phyloP scores from a whole-genome alignment of 2,329 filamentous ascomycete species.

The Metarhizium album region DNA sequence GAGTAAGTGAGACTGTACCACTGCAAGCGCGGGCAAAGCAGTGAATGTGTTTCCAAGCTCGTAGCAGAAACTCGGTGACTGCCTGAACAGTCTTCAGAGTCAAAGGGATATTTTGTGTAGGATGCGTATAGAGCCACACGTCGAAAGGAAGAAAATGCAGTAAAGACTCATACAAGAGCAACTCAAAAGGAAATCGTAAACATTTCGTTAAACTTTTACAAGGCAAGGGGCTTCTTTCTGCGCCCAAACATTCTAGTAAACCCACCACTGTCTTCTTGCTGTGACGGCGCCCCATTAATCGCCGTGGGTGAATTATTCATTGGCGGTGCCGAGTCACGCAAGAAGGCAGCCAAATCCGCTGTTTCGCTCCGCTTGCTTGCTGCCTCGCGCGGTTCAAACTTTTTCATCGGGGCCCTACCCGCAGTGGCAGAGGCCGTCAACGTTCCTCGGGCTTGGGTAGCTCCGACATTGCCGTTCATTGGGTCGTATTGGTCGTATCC shows the following conservation, averaged over 20 bases:
- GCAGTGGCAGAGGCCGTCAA: constrained; percentile 18
- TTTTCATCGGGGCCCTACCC: constrained; percentile 42
- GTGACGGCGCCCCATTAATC: constrained; percentile 14
- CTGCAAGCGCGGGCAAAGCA: too few relatives aligned
- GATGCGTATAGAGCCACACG: not conserved
- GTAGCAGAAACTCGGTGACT: too few relatives aligned
- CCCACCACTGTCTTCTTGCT: constrained; percentile 28
- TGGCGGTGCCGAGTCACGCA: constrained; percentile 58
- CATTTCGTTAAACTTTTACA: constrained; percentile 11
- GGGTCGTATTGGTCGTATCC: constrained; percentile 32
- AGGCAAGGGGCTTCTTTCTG: constrained; percentile 33
- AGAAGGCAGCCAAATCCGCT: constrained; percentile 61
- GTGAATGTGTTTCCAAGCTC: too few relatives aligned
- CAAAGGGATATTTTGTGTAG: too few relatives aligned
- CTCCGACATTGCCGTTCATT: constrained; percentile 11
- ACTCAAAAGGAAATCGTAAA: not conserved
- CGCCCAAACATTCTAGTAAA: constrained; percentile 39
- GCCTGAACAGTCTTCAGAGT: too few relatives aligned
- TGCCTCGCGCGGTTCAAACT: constrained; percentile 46
- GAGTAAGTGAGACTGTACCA: too few relatives aligned
- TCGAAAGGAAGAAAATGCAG: not conserved
- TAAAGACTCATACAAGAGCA: not conserved
- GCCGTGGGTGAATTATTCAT: constrained; percentile 19
- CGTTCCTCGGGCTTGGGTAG: constrained; percentile 11
- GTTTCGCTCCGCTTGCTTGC: constrained; percentile 42